Percentiles rank a stretch among this genome's conserved stretches.
phyloP scores from a whole-genome alignment of 495 filamentous ascomycete species.

The Filosporella fistucella region DNA sequence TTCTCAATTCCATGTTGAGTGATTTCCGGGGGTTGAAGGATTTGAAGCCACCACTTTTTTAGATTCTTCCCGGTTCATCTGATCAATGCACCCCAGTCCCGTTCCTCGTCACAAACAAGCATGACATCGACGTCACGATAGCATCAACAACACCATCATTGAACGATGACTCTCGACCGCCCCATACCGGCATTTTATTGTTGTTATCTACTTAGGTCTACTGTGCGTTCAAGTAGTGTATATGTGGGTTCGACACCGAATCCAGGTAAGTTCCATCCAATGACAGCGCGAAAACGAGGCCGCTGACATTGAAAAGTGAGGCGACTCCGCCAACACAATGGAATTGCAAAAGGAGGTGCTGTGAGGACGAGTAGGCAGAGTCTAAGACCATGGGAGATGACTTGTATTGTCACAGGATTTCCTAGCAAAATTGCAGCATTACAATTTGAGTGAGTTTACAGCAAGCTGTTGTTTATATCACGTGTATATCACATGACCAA shows the following conservation, averaged over 20 bases:
- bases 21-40: too few species aligned
- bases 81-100: too few species aligned
- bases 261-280: constrained; percentile 37
- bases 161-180: constrained; percentile 23
- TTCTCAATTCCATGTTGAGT: too few species aligned
- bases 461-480: constrained; percentile 1
- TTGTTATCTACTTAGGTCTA: constrained; percentile 84
- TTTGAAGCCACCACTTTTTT: too few species aligned
- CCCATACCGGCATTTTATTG: constrained; percentile 53
- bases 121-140: background rate
- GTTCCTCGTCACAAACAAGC: background rate
- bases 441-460: constrained; percentile 88
- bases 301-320: constrained; percentile 33
- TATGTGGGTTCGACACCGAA: constrained; percentile 94
- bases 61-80: constrained; percentile 8
- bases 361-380: constrained; percentile 58
- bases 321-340: constrained; percentile 88
- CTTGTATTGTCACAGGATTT: constrained; percentile 81
- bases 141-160: background rate
- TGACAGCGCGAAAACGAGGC: background rate
- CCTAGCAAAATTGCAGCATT: constrained; percentile 79
- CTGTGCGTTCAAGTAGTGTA: constrained; percentile 52
- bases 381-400: constrained; percentile 93
- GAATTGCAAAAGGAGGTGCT: constrained; percentile 72
- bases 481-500: background rate